Evolutionary conservation across 768 basidiomycete species (phyloP).

Genomic region (Kwoniella dendrophila): DNA sequence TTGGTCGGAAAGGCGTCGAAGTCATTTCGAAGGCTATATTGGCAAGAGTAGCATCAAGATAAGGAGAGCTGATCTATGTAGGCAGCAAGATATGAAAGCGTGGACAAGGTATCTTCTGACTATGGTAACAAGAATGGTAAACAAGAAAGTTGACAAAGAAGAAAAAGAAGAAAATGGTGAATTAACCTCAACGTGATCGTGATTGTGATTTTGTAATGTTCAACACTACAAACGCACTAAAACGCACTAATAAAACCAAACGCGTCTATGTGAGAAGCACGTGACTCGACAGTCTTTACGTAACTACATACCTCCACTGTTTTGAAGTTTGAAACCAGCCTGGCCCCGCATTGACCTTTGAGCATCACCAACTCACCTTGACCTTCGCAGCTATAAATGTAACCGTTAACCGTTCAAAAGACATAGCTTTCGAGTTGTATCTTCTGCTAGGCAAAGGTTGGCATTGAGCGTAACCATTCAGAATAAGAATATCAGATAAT

Average conservation of each 20-base stretch:
- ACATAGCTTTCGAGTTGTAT: too few relatives aligned
- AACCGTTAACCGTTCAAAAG: too few relatives aligned
- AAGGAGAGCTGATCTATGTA: background rate
- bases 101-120: background rate
- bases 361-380: background rate
- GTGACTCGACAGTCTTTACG: conserved; percentile 3
- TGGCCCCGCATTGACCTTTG: conserved; percentile 2
- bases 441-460: too few relatives aligned
- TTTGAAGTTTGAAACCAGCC: background rate
- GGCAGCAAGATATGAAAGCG: background rate
- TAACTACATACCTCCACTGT: conserved; percentile 18
- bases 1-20: conserved; percentile 1
- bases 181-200: background rate
- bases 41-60: background rate
- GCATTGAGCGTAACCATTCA: too few relatives aligned
- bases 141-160: too few relatives aligned
- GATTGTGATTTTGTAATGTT: conserved; percentile 18
- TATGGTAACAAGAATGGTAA: background rate
- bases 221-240: too few relatives aligned
- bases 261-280: conserved; percentile 12
- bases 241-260: too few relatives aligned
- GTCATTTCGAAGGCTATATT: background rate
- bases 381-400: too few relatives aligned
- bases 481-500: too few relatives aligned
- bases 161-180: background rate